These are phyloP conservation scores for Liriodendron chinense DNA, from an alignment of 164 flowering plant genomes.

Conservation along the genomic window DNA sequence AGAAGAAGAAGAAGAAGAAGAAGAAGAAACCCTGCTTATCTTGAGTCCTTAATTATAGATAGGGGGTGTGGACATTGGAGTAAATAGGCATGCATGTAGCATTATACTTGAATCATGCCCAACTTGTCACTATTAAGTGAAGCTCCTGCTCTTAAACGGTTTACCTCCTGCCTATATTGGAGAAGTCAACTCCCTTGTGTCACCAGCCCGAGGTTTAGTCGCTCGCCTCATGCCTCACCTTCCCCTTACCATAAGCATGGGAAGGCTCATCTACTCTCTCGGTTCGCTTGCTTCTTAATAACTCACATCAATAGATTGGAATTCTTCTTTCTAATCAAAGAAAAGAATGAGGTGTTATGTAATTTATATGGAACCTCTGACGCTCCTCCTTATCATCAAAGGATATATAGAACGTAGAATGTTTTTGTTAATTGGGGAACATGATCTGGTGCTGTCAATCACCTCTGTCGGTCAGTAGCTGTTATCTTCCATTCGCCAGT, in stretches of 20 bases:
- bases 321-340: slow-evolving; percentile 1
- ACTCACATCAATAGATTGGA: neutral
- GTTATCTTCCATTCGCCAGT: too few species aligned
- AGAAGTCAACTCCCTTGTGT: neutral
- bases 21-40: neutral
- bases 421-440: too few species aligned
- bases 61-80: neutral
- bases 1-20: too few species aligned
- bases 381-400: too few species aligned
- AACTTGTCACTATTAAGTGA: too few species aligned
- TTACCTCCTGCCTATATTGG: neutral
- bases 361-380: neutral
- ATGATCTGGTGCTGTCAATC: too few species aligned
- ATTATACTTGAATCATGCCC: too few species aligned
- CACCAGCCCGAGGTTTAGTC: neutral
- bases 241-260: neutral
- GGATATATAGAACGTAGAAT: too few species aligned
- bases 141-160: too few species aligned
- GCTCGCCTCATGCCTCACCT: neutral
- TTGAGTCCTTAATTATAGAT: neutral
- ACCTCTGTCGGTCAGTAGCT: too few species aligned
- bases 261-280: neutral
- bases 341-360: neutral
- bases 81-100: neutral
- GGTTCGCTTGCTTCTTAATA: neutral